Conservation (phyloP, 2,329 filamentous ascomycete species). For the Xylariales sp. region DNA sequence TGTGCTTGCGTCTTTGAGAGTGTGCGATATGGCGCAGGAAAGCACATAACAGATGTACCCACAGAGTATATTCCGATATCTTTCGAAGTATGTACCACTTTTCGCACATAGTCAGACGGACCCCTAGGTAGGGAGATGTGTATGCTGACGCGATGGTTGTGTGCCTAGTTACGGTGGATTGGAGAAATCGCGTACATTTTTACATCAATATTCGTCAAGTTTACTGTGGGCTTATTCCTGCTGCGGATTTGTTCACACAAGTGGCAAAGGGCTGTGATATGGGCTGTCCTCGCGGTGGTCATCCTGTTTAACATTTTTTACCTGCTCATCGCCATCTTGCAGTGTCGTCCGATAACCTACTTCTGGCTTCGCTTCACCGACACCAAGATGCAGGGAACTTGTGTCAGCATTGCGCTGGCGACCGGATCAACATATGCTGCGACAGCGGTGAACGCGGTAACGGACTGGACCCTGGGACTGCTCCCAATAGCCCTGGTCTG, state of each 20-base stretch:
- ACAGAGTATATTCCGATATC: slow-evolving; percentile 13
- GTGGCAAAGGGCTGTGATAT: slow-evolving; percentile 30
- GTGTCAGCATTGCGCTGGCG: slow-evolving; percentile 23
- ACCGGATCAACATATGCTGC: slow-evolving; percentile 29
- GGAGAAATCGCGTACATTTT: slow-evolving; percentile 33
- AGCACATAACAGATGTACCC: slow-evolving; percentile 12
- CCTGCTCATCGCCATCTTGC: slow-evolving; percentile 31
- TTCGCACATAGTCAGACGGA: neutral
- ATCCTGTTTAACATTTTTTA: slow-evolving; percentile 29
- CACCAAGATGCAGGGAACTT: slow-evolving; percentile 21
- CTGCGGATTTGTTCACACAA: slow-evolving; percentile 28
- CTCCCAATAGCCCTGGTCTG: slow-evolving; percentile 31
- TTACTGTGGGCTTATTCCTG: slow-evolving; percentile 33
- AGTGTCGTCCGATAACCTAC: slow-evolving; percentile 31
- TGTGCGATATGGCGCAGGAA: slow-evolving; percentile 17
- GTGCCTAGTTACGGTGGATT: no score
- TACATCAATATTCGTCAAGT: slow-evolving; percentile 32
- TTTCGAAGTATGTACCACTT: slow-evolving; percentile 14
- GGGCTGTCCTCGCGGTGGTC: slow-evolving; percentile 22
- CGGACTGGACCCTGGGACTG: slow-evolving; percentile 31
- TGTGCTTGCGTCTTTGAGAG: slow-evolving; percentile 14
- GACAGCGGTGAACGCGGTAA: slow-evolving; percentile 25
- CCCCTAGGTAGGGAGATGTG: slow-evolving; percentile 12
- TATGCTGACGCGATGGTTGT: no score
- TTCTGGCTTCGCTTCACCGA: slow-evolving; percentile 32